Evolutionary conservation across 164 flowering plant species (phyloP), one percentile per base, ranked within the genome.

Genomic region (Nelumbo lutea): DNA sequence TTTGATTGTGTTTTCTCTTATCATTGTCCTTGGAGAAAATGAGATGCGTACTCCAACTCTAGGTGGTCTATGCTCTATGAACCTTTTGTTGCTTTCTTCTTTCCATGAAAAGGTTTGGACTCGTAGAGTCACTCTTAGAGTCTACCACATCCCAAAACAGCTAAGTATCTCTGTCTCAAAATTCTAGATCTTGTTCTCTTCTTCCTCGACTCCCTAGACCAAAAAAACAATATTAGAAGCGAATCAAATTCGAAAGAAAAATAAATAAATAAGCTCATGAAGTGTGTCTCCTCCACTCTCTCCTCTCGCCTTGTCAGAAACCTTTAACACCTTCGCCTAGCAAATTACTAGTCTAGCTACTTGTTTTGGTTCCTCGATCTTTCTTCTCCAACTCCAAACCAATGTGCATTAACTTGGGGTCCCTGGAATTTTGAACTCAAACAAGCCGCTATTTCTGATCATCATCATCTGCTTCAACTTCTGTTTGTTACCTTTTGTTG

Each of bases 41-140:
- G 27, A 59, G 51, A 59, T 63, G 75, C 65, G 43, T 60, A 42
- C 61, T 56, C 68, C 9, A 72, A 70, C 65, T 70, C 64, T 50
- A 62, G 59, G 62, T 39, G 1, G 58, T 69, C 46, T 50, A 44
- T 39, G 1, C 50, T 69, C 46, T 50, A 44, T 41, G 50, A 41
- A 8, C 61, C 77, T 59, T 61, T 68, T 47, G 44, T 10, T 57
- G 38, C 57, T 55, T 48, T 76, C 66, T 39, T 65, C 58, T 64
- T 65, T 68, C 71, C 44, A 53, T 67, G 69, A 48, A 64, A 68
- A 68, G 61, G 56, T 40, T 39, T 71, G 71, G 42, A 7, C 61
- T 57, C 11, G 9, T 44, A 3, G 68, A 63, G 67, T 62, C 68
- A n/a, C n/a, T n/a, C n/a, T 63, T 65, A 10, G 39, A 43, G 27